Conservation (phyloP, 805 yeast species). For the Kurtzmaniella cleridarum region DNA sequence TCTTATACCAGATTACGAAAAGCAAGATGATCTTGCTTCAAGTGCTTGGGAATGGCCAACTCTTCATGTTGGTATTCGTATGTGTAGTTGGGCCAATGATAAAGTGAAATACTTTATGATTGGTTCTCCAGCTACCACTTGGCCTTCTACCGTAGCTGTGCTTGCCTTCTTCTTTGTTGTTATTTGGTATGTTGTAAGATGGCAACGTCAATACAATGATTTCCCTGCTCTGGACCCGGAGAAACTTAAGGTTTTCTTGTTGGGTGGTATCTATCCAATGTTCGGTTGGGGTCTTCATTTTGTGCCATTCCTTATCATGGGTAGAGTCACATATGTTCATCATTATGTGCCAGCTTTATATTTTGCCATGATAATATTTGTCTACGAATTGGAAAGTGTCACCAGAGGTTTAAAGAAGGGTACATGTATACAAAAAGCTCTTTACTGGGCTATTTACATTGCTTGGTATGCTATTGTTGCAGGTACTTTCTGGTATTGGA, state of each 20-base stretch:
- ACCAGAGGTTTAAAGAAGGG: slow-evolving; percentile 21
- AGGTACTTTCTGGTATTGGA: slow-evolving; percentile 39
- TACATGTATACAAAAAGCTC: slow-evolving; percentile 9
- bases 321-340: slow-evolving; percentile 94
- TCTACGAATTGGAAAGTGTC: slow-evolving; percentile 51
- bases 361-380: slow-evolving; percentile 80
- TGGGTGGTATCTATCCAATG: slow-evolving; percentile 81
- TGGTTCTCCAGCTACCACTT: slow-evolving; percentile 64
- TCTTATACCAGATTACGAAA: slow-evolving; percentile 68
- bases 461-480: slow-evolving; percentile 27
- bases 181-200: slow-evolving; percentile 37
- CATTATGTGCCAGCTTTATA: slow-evolving; percentile 94
- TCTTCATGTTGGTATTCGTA: slow-evolving; percentile 60
- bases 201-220: slow-evolving; percentile 69
- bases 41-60: slow-evolving; percentile 85
- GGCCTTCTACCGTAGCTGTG: slow-evolving; percentile 63
- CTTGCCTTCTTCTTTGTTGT: slow-evolving; percentile 46
- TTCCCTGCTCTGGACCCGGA: slow-evolving; percentile 40
- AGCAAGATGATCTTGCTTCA: slow-evolving; percentile 66
- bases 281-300: slow-evolving; percentile 87
- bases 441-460: slow-evolving; percentile 20
- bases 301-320: slow-evolving; percentile 87
- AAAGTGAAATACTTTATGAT: slow-evolving; percentile 58
- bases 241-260: slow-evolving; percentile 47
- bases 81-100: slow-evolving; percentile 65